Evolutionary conservation across 2,329 filamentous ascomycete species (phyloP).

Genomic region (Didymella exigua): DNA sequence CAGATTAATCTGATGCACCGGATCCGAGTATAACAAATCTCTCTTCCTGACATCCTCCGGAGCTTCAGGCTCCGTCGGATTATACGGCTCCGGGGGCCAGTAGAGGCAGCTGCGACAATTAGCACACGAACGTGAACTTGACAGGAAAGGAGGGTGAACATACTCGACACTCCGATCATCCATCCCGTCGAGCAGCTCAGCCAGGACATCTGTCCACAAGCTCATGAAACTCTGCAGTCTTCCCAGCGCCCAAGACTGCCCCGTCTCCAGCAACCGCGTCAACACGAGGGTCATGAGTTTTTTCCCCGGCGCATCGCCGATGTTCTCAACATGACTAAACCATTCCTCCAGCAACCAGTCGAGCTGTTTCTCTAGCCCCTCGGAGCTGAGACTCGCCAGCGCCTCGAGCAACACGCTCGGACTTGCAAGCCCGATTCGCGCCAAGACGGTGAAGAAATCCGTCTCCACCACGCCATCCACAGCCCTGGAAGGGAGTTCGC

Average conservation of each 20-base stretch:
- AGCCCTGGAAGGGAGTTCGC: constrained; percentile 66
- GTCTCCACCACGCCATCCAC: constrained; percentile 79
- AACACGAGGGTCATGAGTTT: constrained; percentile 77
- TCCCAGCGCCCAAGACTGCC: constrained; percentile 62
- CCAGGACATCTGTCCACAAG: constrained; percentile 75
- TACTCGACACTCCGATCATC: constrained; percentile 52
- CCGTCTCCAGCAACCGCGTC: constrained; percentile 71
- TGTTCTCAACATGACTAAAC: constrained; percentile 72
- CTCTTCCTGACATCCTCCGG: constrained; percentile 56
- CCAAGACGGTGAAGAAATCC: constrained; percentile 83
- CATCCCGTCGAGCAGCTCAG: constrained; percentile 67
- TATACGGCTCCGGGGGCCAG: constrained; percentile 46
- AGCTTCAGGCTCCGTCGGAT: constrained; percentile 45
- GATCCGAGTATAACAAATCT: constrained; percentile 64
- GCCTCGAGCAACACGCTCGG: constrained; percentile 69
- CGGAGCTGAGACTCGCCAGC: constrained; percentile 47
- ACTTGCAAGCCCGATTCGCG: constrained; percentile 75
- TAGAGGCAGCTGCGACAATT: constrained; percentile 51
- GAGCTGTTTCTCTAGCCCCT: constrained; percentile 40
- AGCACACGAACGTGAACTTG: too few relatives aligned
- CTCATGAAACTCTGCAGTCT: constrained; percentile 74
- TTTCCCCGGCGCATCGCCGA: constrained; percentile 67
- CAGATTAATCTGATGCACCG: constrained; percentile 69
- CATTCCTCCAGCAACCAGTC: constrained; percentile 61
- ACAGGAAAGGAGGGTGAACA: constrained; percentile 21